Evolutionary conservation across 2,329 filamentous ascomycete species (phyloP).

Genomic region (Zasmidium angulare): DNA sequence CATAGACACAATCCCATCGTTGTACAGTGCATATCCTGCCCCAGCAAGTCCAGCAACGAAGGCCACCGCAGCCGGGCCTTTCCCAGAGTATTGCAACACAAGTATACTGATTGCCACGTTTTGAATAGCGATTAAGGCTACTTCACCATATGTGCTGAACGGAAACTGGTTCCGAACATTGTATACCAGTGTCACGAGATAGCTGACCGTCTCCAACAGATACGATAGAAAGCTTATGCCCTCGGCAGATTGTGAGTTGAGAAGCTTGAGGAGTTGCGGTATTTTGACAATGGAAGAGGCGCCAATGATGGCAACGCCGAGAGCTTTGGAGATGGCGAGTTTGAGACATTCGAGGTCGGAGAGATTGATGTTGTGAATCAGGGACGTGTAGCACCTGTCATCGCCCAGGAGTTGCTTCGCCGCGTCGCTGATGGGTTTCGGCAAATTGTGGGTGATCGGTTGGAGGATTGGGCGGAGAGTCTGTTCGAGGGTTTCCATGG

Average conservation of each 20-base stretch:
- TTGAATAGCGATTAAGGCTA: constrained; percentile 85
- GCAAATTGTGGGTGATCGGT: constrained; percentile 53
- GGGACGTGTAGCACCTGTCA: constrained; percentile 75
- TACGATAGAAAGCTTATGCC: constrained; percentile 90
- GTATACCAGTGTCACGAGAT: constrained; percentile 89
- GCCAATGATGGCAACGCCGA: constrained; percentile 90
- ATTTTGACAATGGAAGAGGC: constrained; percentile 92
- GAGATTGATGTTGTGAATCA: constrained; percentile 82
- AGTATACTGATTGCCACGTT: constrained; percentile 86
- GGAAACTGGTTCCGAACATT: constrained; percentile 88
- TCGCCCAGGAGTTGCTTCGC: constrained; percentile 76
- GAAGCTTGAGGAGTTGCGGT: constrained; percentile 91
- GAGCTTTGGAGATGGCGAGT: constrained; percentile 84
- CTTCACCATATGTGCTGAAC: constrained; percentile 96
- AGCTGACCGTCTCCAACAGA: constrained; percentile 83
- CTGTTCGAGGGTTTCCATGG: constrained; percentile 47
- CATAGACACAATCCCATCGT: constrained; percentile 62
- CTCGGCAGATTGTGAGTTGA: constrained; percentile 73
- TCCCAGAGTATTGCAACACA: constrained; percentile 79
- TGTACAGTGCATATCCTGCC: constrained; percentile 69
- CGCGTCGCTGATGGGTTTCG: constrained; percentile 70
- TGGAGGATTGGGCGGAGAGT: constrained; percentile 44
- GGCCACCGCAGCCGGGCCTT: constrained; percentile 65
- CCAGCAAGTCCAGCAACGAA: constrained; percentile 77
- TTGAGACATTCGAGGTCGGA: constrained; percentile 78